A percentile compares a stretch with the other conserved stretches of the same genome.
Evolutionary conservation across 805 yeast species (phyloP).

Genomic region (Starmerella geochares): DNA sequence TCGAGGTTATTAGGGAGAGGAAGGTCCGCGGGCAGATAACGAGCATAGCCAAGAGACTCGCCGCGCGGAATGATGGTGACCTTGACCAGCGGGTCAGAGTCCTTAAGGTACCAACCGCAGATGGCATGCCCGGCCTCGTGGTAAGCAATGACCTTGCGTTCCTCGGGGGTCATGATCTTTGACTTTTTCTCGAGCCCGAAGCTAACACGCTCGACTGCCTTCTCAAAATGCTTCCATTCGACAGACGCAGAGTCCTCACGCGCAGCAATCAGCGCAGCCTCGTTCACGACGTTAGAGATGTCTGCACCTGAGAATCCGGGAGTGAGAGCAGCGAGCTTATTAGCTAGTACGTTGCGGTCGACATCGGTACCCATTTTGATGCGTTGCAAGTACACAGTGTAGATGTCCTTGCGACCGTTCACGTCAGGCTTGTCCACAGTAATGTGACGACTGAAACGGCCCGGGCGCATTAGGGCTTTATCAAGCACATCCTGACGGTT

Average conservation of each 20-base stretch:
- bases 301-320: slow-evolving; percentile 99
- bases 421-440: slow-evolving; percentile 87
- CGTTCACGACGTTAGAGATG: slow-evolving; percentile 92
- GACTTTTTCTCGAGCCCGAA: slow-evolving; percentile 92
- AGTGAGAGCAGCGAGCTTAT: slow-evolving; percentile 86
- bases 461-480: slow-evolving; percentile 89
- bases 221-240: slow-evolving; percentile 72
- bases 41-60: slow-evolving; percentile 94
- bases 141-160: slow-evolving; percentile 83
- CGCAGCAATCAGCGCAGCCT: slow-evolving; percentile 95
- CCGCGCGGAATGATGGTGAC: slow-evolving; percentile 97
- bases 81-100: slow-evolving; percentile 87
- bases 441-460: slow-evolving; percentile 92
- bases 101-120: slow-evolving; percentile 89
- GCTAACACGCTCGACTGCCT: slow-evolving; percentile 93
- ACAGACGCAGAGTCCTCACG: slow-evolving; percentile 65
- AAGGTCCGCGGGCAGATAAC: slow-evolving; percentile 88
- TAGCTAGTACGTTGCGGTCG: slow-evolving; percentile 51
- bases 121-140: slow-evolving; percentile 99
- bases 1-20: slow-evolving; percentile 69
- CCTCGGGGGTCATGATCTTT: slow-evolving; percentile 71
- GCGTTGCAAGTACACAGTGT: slow-evolving; percentile 70
- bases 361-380: slow-evolving; percentile 44
- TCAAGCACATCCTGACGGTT: slow-evolving; percentile 91
- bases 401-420: slow-evolving; percentile 89